Evolutionary conservation across 192 early-diverging fungal genomes (phyloP).

Genomic region (Backusella parvicylindrica): DNA sequence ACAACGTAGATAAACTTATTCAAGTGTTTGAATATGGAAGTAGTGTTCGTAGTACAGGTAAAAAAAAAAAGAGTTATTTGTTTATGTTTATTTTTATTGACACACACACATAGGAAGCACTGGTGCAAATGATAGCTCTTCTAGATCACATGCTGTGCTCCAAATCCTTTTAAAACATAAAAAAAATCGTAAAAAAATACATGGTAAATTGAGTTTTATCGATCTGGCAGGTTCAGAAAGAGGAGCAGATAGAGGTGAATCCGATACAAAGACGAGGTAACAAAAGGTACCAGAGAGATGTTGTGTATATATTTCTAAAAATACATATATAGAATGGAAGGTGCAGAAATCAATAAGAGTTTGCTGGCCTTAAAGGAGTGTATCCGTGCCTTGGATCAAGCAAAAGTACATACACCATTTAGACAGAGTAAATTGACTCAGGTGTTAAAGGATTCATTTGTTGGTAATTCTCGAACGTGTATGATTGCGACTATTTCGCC

Average conservation of each 20-base stretch:
- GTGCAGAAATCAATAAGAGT: slow-evolving; percentile 98
- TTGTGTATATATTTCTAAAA: background rate
- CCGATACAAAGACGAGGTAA: slow-evolving; percentile 87
- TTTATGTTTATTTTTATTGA: background rate
- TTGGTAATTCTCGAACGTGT: slow-evolving; percentile 96
- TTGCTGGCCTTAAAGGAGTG: slow-evolving; percentile 96
- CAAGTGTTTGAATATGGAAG: slow-evolving; percentile 93
- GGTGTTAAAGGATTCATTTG: slow-evolving; percentile 95
- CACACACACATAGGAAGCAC: slow-evolving; percentile 62
- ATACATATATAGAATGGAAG: slow-evolving; percentile 80
- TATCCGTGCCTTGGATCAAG: slow-evolving; percentile 93
- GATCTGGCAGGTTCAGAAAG: slow-evolving; percentile 97
- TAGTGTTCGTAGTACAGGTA: slow-evolving; percentile 89
- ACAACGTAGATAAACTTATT: slow-evolving; percentile 83
- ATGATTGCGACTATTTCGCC: slow-evolving; percentile 99
- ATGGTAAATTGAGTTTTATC: slow-evolving; percentile 92
- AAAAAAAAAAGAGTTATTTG: background rate
- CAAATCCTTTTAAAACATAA: slow-evolving; percentile 85
- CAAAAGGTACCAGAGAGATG: background rate
- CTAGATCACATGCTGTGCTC: slow-evolving; percentile 95
- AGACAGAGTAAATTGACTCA: slow-evolving; percentile 96
- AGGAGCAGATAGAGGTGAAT: slow-evolving; percentile 92
- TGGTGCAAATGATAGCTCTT: slow-evolving; percentile 92
- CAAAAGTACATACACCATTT: slow-evolving; percentile 95
- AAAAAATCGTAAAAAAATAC: slow-evolving; percentile 53